Evolutionary conservation across 2,329 filamentous ascomycete genomes (phyloP), one percentile per base, ranked within the genome.

Genomic region (Didymella pinodella): DNA sequence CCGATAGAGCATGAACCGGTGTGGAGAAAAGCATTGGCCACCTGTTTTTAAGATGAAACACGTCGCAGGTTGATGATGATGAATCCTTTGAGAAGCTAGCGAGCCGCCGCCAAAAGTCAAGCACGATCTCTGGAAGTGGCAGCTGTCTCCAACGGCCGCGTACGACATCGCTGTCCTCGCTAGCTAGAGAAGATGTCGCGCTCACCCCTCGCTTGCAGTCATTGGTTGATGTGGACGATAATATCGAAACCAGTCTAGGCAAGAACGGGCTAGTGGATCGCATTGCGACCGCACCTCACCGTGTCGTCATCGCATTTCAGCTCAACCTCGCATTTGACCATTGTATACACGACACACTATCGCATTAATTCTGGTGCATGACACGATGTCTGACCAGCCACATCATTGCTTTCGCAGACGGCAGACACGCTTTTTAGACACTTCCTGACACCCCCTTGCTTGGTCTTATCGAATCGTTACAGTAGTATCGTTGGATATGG

Each of bases 391-490:
- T 55, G 47, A 28, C 55, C 54, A 38, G 44, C 48, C 49, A 50
- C 32, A 47, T 58, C 53, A 48, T 47, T 54, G 51, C 54, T 43
- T 54, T 60, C 59, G 38, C 65, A 68, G 58, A 57, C 58, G 60
- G 46, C 64, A 52, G 53, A 65, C 48, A 54, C 59, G 67, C 31
- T 69, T 68, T 62, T 52, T 70, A 48, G 66, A 71, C 54, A 67
- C 65, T 47, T 65, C 65, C 57, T 73, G 67, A 68, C 57, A 40
- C 47, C 65, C 64, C 71, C 72, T 71, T 73, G 62, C 69, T 67
- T 71, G 56, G 44, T 48, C 51, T 53, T 60, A 69, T 72, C 66
- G 66, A 59, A 50, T 29, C 59, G 64, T 51, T 51, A 65, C 65
- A 49, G 64, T 66, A 62, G 22, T 46, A 53, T 65, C 54, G 34